These are phyloP conservation scores for Aspergillus pseudoglaucus DNA, from an alignment of 2,329 filamentous ascomycete species.

Conservation along the genomic window DNA sequence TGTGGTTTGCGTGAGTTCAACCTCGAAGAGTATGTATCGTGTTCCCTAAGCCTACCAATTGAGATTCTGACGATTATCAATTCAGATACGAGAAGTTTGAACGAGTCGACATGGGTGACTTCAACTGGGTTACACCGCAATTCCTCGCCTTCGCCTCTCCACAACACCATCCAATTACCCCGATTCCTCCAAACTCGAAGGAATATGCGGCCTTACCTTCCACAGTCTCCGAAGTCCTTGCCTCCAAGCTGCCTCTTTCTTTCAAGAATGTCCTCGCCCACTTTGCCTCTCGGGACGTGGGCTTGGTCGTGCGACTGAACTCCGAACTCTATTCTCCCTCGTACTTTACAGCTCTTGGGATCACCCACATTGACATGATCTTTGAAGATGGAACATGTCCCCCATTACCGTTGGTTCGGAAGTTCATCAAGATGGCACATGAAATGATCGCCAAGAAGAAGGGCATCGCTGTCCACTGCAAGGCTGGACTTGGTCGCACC, in stretches of 20 bases:
- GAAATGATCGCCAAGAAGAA: constrained; percentile 87
- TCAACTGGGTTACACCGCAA: constrained; percentile 96
- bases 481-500: constrained; percentile 89
- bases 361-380: constrained; percentile 97
- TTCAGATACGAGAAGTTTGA: constrained; percentile 84
- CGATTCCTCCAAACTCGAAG: constrained; percentile 66
- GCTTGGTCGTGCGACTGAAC: constrained; percentile 89
- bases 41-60: not conserved
- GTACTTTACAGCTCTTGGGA: constrained; percentile 94
- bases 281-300: constrained; percentile 81
- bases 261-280: constrained; percentile 96
- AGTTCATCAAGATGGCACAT: constrained; percentile 91
- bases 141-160: constrained; percentile 97
- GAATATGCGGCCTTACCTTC: constrained; percentile 68
- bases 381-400: constrained; percentile 98
- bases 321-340: constrained; percentile 92
- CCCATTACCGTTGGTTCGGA: constrained; percentile 76
- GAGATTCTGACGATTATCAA: constrained; percentile 7
- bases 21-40: constrained; percentile 65
- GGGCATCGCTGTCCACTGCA: constrained; percentile 96
- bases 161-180: constrained; percentile 69
- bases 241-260: constrained; percentile 66
- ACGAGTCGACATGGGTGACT: constrained; percentile 95
- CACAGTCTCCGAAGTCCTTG: constrained; percentile 65
- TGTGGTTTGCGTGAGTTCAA: constrained; percentile 91